Evolutionary conservation across 1,139 yeast genomes (phyloP).

Genomic region (Magnusiomyces sp.): DNA sequence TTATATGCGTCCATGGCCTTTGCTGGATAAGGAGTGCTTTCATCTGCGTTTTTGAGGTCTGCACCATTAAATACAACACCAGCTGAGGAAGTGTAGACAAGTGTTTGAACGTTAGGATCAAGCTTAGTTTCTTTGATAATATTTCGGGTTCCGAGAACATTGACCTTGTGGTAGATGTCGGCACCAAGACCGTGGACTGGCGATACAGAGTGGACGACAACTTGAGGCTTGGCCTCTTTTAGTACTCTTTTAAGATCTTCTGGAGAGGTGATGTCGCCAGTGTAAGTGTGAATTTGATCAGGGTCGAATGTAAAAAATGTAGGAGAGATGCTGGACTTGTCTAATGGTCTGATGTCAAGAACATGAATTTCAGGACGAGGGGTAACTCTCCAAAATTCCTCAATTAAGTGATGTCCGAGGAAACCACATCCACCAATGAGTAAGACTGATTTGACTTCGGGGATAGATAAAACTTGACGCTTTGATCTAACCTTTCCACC

Average conservation of each 20-base stretch:
- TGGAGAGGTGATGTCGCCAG: constrained; percentile 78
- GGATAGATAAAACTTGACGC: constrained; percentile 9
- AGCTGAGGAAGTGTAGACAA: constrained; percentile 94
- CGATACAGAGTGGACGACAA: constrained; percentile 91
- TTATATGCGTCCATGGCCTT: constrained; percentile 95
- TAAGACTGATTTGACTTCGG: constrained; percentile 50
- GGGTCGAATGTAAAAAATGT: constrained; percentile 68
- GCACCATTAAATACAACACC: constrained; percentile 95
- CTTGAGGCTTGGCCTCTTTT: constrained; percentile 50
- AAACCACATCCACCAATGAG: constrained; percentile 94
- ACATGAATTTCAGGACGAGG: constrained; percentile 63
- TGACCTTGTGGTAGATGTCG: constrained; percentile 77
- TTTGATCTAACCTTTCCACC: neutral
- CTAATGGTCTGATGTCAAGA: constrained; percentile 78
- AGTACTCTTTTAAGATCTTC: constrained; percentile 64
- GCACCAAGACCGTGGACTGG: constrained; percentile 86
- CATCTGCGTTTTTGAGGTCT: constrained; percentile 86
- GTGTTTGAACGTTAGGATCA: constrained; percentile 41
- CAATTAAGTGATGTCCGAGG: constrained; percentile 82
- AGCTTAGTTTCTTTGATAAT: constrained; percentile 58
- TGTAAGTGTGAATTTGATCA: constrained; percentile 46
- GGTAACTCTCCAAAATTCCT: constrained; percentile 60
- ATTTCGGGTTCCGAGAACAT: constrained; percentile 80
- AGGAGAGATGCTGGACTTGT: constrained; percentile 50
- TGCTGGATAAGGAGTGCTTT: constrained; percentile 85